Evolutionary conservation across 163 green algal species (phyloP), one percentile per base, ranked within the genome.

Genomic region (Prototheca stagnorum): DNA sequence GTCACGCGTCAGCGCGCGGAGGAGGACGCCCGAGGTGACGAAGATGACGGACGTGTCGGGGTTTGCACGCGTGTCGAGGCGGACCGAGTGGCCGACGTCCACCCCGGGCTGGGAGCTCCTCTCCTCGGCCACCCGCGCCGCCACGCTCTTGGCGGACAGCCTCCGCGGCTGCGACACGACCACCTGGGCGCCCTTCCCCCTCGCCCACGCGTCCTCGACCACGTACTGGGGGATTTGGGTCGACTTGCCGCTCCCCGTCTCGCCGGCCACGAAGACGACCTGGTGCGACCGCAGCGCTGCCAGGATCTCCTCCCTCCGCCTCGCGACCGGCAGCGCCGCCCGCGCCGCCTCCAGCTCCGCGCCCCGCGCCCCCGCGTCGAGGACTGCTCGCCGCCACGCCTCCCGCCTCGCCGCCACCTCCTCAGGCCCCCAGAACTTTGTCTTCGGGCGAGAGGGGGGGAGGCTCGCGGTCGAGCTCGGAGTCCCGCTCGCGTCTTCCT

Each of bases 241-340:
- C 2, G 85, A 93, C 48, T 95, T 95, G 28, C 85, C 85, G 59
- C 85, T 92, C 20, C 85, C 84, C 31, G 86, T 88, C 53, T 93
- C 79, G 2, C 85, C 85, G 4, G 70, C 73, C 17, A 95, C 67
- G 19, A 94, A 55, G 16, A 91, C 58, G 45, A 95, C 82, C 63
- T 92, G 79, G 47, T 57, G 53, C 29, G 26, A 39, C 27, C 40
- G 33, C 26, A 85, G 42, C 2, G 60, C 59, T 5, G 51, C 20
- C 35, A 78, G 16, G 12, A 86, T 72, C 51, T 79, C 54, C 19
- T 74, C 45, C 31, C 69, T 54, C 44, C 64, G 56, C 1, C 27
- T 31, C 4, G 64, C 69, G 27, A 85, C 81, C 21, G 77, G 77
- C 22, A 86, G 64, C 35, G 45, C 37, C 21, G 45, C 28, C 7